Evolutionary conservation across 495 filamentous ascomycete species (phyloP).

Genomic region (Aspergillus haitiensis): DNA sequence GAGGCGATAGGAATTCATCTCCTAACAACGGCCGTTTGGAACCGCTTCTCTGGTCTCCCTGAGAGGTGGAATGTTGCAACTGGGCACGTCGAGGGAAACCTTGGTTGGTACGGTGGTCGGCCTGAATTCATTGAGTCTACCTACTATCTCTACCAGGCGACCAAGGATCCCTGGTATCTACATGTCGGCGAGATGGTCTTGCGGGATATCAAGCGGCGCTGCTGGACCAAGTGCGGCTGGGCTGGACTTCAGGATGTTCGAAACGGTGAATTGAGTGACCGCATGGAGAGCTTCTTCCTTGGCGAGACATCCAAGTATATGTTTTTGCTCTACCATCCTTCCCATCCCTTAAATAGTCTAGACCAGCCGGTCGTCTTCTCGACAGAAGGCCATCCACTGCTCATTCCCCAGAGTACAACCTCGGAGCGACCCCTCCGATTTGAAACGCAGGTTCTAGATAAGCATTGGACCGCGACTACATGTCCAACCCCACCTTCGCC

Average conservation of each 20-base stretch:
- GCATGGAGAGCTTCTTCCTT: constrained; percentile 99
- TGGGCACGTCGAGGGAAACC: constrained; percentile 80
- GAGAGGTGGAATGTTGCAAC: constrained; percentile 89
- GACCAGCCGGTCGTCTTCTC: constrained; percentile 91
- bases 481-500: constrained; percentile 62
- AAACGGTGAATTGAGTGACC: constrained; percentile 83
- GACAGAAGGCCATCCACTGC: constrained; percentile 91
- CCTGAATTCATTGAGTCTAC: constrained; percentile 97
- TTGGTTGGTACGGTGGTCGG: constrained; percentile 91
- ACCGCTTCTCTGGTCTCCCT: constrained; percentile 84
- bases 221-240: constrained; percentile 94
- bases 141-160: constrained; percentile 88
- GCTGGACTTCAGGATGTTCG: constrained; percentile 91
- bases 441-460: neutral
- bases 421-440: constrained; percentile 17
- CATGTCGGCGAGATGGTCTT: constrained; percentile 95
- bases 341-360: constrained; percentile 82
- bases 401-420: constrained; percentile 63
- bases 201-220: constrained; percentile 82
- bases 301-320: constrained; percentile 96
- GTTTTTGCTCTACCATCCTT: constrained; percentile 80
- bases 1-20: constrained; percentile 88
- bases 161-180: constrained; percentile 94
- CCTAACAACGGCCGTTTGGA: constrained; percentile 90
- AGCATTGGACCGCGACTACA: constrained; percentile 18